Evolutionary conservation across 192 early-diverging fungal genomes (phyloP).

Genomic region (Thamnidium elegans): DNA sequence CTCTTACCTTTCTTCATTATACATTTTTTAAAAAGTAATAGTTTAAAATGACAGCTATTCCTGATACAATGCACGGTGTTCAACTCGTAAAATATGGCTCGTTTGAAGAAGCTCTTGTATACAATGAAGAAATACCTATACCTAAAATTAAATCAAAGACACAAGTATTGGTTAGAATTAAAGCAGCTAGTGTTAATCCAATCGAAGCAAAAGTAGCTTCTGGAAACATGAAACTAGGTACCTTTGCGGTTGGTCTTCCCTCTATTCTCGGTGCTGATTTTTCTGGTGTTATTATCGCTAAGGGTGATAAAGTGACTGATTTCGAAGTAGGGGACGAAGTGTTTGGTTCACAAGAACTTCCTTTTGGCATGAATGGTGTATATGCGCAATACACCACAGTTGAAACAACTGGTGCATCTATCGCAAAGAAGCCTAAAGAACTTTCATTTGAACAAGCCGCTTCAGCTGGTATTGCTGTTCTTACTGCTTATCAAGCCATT

Average conservation of each 20-base stretch:
- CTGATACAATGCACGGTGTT: slow-evolving; percentile 23
- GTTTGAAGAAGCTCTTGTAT: slow-evolving; percentile 3
- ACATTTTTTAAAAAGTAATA: background rate
- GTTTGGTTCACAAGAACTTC: slow-evolving; percentile 10
- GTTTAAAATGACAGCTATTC: background rate
- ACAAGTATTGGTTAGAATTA: slow-evolving; percentile 12
- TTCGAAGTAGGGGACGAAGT: slow-evolving; percentile 30
- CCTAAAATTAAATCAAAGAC: slow-evolving; percentile 9
- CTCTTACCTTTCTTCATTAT: slow-evolving; percentile 7
- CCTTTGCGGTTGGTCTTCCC: background rate
- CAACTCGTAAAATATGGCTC: slow-evolving; percentile 9
- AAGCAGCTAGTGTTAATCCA: slow-evolving; percentile 31
- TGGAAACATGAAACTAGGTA: slow-evolving; percentile 10
- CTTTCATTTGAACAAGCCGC: slow-evolving; percentile 24
- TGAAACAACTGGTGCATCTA: background rate
- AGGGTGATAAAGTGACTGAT: slow-evolving; percentile 17
- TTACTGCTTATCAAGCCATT: slow-evolving; percentile 22
- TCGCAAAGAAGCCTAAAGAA: slow-evolving; percentile 21
- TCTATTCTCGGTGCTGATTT: slow-evolving; percentile 22
- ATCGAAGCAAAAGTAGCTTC: slow-evolving; percentile 16
- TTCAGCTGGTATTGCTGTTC: slow-evolving; percentile 6
- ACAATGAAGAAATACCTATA: background rate
- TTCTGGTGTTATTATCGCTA: slow-evolving; percentile 19
- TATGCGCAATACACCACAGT: slow-evolving; percentile 27
- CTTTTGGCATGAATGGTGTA: slow-evolving; percentile 13